phyloP scores from a whole-genome alignment of 2,329 filamentous ascomycete species.

The Akanthomyces lecanii region DNA sequence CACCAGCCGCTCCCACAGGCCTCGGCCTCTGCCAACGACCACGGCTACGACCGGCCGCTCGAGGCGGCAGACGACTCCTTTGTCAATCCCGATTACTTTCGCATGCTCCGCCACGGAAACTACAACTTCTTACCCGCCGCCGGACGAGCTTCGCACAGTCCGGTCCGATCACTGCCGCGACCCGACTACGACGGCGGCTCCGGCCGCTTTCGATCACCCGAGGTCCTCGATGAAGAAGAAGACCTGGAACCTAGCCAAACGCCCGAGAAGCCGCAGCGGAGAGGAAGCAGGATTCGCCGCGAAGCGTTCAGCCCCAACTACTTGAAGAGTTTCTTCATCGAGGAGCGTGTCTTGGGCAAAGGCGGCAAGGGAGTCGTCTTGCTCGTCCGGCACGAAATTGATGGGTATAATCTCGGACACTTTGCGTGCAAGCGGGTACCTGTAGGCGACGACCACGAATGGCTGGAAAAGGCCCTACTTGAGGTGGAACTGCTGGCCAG shows the following conservation, averaged over 20 bases:
- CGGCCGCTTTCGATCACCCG: slow-evolving; percentile 18
- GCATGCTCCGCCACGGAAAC: slow-evolving; percentile 68
- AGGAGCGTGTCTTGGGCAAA: slow-evolving; percentile 78
- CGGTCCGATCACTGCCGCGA: slow-evolving; percentile 50
- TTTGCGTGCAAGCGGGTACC: slow-evolving; percentile 97
- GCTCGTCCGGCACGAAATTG: slow-evolving; percentile 87
- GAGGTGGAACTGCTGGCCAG: slow-evolving; percentile 92
- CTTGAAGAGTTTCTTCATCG: slow-evolving; percentile 88
- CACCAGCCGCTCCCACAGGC: slow-evolving; percentile 61
- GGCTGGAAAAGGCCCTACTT: slow-evolving; percentile 88
- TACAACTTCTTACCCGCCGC: slow-evolving; percentile 38
- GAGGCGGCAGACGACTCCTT: slow-evolving; percentile 56
- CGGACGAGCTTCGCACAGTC: slow-evolving; percentile 46
- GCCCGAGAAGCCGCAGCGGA: not conserved
- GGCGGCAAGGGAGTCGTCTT: slow-evolving; percentile 94
- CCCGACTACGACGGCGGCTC: slow-evolving; percentile 33
- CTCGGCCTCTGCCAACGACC: slow-evolving; percentile 41
- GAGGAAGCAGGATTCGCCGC: slow-evolving; percentile 69
- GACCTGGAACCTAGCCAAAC: not conserved
- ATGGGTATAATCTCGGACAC: slow-evolving; percentile 80
- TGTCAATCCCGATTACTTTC: slow-evolving; percentile 90
- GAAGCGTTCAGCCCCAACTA: slow-evolving; percentile 90
- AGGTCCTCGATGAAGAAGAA: slow-evolving; percentile 25
- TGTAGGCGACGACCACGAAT: slow-evolving; percentile 88
- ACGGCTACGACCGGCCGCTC: slow-evolving; percentile 43